Conservation (phyloP, 1,284 basidiomycete genomes). For the Puccinia coronata region DNA sequence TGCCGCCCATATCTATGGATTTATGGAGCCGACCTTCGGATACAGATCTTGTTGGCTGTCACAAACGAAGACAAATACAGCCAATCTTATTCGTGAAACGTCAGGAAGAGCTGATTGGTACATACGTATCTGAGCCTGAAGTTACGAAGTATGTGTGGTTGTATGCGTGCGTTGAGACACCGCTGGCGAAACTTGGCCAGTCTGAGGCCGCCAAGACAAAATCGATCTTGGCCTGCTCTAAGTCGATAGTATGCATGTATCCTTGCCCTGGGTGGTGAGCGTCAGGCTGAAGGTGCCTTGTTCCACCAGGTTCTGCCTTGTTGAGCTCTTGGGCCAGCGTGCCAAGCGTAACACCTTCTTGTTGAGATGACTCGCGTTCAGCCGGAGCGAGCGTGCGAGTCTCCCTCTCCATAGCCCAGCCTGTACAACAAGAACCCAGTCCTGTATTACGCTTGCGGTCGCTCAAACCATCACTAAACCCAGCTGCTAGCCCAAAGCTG, state of each 20-base stretch:
- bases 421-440: no score
- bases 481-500: no score
- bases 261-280: background rate
- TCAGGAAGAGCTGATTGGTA: background rate
- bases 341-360: no score
- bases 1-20: background rate
- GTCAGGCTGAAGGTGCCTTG: no score
- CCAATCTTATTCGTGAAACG: no score
- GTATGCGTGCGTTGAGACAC: background rate
- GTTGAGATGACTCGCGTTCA: background rate
- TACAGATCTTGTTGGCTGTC: background rate
- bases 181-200: no score
- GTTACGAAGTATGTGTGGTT: background rate
- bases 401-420: background rate
- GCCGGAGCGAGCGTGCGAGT: conserved; percentile 7
- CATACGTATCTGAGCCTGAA: background rate
- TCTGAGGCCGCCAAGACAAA: background rate
- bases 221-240: background rate
- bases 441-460: no score
- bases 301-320: background rate
- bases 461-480: no score
- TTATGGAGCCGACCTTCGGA: background rate
- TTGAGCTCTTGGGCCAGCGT: background rate
- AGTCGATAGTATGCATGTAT: conserved; percentile 4
- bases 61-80: no score